Base-by-base conservation (phyloP, 2,329 filamentous ascomycete species). In the Hypoxylon sp. region DNA sequence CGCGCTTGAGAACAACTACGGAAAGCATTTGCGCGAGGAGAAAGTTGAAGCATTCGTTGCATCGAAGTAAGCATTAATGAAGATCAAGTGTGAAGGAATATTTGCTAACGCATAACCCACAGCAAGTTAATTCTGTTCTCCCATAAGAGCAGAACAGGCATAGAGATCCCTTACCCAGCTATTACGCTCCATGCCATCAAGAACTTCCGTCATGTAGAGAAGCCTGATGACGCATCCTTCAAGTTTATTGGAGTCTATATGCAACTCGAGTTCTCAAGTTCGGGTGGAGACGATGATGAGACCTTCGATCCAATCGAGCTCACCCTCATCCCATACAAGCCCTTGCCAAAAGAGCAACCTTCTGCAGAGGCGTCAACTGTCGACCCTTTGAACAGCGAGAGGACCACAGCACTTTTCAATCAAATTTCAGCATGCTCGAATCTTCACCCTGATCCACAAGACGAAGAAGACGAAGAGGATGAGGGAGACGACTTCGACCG, bases 181-280 rank as follows among this genome's bases (percentile, higher is more conserved):
- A 92, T 95, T 77, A 90, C 90, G 22, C 89, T 94, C 14, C 92
- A 94, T 77, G 92, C 91, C 0, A 87, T 92, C 73, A 91, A 93
- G 79, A 87, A 88, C 62, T 82, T 87, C 74, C 74, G 78, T 76
- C 54, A 61, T 68, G 68, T 79, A n/a, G 68, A 74, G 37, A 78
- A 81, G 48, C 76, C 81, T 29, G 79, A 82, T 19, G 78, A 81
- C 42, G 65, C 74, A 11, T 77, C 79, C 19, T 77, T 79, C 51
- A 82, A 85, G 63, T 83, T 85, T 29, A 67, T 78, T 9, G 83
- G 82, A 5, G 84, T 93, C 14, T 91, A 91, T 80, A 88, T 92
- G 83, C 90, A 92, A 77, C 83, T 93, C 37, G 88, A 91, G 67
- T 85, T 92, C 70, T 86, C 88, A 44, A 86, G 88, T 53, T 83